Conservation (phyloP, 1,284 basidiomycete species). For the Cryptococcus amylolentus region DNA sequence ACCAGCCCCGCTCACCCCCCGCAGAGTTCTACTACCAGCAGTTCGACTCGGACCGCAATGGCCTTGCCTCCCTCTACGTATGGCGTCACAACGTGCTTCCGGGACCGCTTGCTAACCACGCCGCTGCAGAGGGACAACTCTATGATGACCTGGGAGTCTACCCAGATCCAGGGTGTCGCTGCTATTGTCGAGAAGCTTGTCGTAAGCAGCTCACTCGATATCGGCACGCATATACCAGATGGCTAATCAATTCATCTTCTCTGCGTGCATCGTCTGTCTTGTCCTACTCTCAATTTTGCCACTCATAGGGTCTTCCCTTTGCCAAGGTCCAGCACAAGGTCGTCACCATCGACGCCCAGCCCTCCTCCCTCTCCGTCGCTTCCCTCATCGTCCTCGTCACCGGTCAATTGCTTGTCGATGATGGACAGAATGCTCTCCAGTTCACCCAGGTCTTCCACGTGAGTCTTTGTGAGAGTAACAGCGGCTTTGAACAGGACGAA, state of each 20-base stretch:
- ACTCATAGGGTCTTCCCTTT: conserved; percentile 71
- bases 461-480: conserved; percentile 11
- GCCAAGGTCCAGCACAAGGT: conserved; percentile 76
- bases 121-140: conserved; percentile 66
- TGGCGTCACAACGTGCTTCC: conserved; percentile 9
- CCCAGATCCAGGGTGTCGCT: conserved; percentile 59
- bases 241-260: background rate
- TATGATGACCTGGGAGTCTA: conserved; percentile 85
- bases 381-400: conserved; percentile 85
- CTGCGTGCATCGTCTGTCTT: background rate
- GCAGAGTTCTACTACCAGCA: conserved; percentile 51
- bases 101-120: background rate
- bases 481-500: background rate
- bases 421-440: conserved; percentile 69
- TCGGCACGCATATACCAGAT: background rate
- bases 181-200: conserved; percentile 76
- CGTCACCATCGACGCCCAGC: conserved; percentile 83
- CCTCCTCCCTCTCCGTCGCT: conserved; percentile 62
- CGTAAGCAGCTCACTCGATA: conserved; percentile 52
- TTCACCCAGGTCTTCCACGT: conserved; percentile 88
- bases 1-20: background rate
- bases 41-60: conserved; percentile 44
- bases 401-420: conserved; percentile 78
- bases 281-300: background rate
- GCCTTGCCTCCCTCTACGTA: conserved; percentile 47